Percentiles rank a stretch among this genome's conserved stretches.
These are phyloP conservation scores for Exobasidium cylindrosporum DNA, from an alignment of 1,284 basidiomycete genomes.

Conservation along the genomic window DNA sequence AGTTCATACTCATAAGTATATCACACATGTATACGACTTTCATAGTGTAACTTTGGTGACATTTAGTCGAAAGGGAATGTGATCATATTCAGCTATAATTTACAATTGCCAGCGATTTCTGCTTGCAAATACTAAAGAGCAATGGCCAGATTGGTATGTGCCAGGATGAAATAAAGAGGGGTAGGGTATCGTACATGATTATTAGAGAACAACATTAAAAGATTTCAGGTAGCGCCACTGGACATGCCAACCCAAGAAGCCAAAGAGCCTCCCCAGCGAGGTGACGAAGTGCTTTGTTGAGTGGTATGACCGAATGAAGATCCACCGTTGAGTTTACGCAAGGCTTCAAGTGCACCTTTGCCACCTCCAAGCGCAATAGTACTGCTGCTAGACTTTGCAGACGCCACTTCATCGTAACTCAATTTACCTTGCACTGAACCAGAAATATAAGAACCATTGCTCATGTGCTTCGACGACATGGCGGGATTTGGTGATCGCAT, in stretches of 20 bases:
- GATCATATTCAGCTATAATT: too few species aligned
- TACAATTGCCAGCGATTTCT: too few species aligned
- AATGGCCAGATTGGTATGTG: too few species aligned
- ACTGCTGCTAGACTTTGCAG: not conserved
- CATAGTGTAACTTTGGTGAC: too few species aligned
- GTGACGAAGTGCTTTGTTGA: not conserved
- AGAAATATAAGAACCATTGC: not conserved
- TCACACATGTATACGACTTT: too few species aligned
- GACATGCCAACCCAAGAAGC: conserved; percentile 12
- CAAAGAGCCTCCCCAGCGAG: conserved; percentile 1
- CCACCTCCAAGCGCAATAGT: not conserved
- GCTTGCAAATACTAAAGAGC: too few species aligned
- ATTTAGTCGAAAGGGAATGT: too few species aligned
- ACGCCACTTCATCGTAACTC: not conserved
- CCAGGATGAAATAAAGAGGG: too few species aligned
- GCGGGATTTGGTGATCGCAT: not conserved
- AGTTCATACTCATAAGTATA: too few species aligned
- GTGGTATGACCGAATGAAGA: not conserved
- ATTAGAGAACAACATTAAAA: not conserved
- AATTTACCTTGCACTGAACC: not conserved
- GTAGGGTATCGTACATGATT: too few species aligned
- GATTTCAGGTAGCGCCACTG: not conserved
- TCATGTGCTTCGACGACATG: not conserved
- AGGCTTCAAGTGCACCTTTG: conserved; percentile 6
- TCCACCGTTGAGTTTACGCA: conserved; percentile 1